Conservation (phyloP, 192 early-diverging fungal species). For the Coemansia sp. region DNA sequence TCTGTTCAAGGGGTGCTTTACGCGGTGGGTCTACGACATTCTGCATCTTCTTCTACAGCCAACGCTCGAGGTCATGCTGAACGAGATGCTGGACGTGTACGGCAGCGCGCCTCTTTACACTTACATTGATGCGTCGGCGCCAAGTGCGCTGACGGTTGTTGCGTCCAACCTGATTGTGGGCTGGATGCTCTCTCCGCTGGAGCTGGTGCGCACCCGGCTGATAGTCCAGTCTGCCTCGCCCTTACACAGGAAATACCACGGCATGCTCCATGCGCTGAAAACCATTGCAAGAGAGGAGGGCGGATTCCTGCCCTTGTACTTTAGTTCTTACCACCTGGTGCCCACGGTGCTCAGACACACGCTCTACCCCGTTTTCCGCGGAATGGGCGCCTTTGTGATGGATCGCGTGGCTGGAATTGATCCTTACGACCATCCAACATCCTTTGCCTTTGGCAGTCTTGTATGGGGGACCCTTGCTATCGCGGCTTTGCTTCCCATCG, state of each 20-base stretch:
- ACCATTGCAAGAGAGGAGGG: constrained; percentile 82
- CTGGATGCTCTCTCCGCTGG: constrained; percentile 83
- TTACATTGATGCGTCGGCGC: constrained; percentile 66
- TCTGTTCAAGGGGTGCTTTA: constrained; percentile 68
- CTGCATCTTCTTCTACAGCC: constrained; percentile 78
- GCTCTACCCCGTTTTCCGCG: constrained; percentile 70
- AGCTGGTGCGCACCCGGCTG: constrained; percentile 84
- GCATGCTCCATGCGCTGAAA: constrained; percentile 72
- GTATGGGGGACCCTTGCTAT: constrained; percentile 71
- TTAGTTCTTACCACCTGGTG: constrained; percentile 64
- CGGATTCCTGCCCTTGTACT: constrained; percentile 67
- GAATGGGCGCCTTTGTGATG: constrained; percentile 65
- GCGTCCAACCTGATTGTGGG: constrained; percentile 75
- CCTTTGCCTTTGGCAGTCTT: constrained; percentile 64
- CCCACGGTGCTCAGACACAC: constrained; percentile 82
- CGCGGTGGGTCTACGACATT: constrained; percentile 76
- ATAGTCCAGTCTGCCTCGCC: constrained; percentile 82
- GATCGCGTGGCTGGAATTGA: constrained; percentile 62
- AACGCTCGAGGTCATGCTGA: constrained; percentile 79
- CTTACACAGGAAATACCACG: constrained; percentile 76
- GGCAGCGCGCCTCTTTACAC: constrained; percentile 68
- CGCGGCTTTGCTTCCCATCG: constrained; percentile 78
- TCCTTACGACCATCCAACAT: constrained; percentile 61
- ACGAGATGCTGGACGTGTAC: constrained; percentile 89
- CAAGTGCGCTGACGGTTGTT: constrained; percentile 67